Percentiles rank a stretch among this genome's conserved stretches.
phyloP scores from a whole-genome alignment of 1,139 yeast species.

The Protomyces arabidopsidicola region DNA sequence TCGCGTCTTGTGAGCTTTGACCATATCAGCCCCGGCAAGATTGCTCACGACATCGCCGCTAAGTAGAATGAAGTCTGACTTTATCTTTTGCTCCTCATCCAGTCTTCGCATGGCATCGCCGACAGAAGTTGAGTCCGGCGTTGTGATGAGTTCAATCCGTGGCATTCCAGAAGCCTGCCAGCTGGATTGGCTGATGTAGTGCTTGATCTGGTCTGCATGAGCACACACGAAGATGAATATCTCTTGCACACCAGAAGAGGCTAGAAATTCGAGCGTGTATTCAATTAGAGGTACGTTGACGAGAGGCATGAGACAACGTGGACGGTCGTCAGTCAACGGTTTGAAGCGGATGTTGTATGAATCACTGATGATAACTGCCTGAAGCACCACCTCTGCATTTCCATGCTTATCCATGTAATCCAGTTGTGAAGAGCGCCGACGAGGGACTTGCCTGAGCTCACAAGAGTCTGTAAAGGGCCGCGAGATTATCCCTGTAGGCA shows the following conservation, averaged over 20 bases:
- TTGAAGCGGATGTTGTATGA: constrained; percentile 85
- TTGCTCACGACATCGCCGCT: constrained; percentile 94
- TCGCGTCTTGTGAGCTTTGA: constrained; percentile 67
- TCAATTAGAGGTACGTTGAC: constrained; percentile 93
- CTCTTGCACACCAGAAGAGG: constrained; percentile 84
- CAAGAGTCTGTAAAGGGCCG: too few relatives aligned
- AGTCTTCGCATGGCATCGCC: constrained; percentile 97
- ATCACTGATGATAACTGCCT: constrained; percentile 91
- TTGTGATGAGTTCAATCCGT: constrained; percentile 65
- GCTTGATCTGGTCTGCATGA: constrained; percentile 82
- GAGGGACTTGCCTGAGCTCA: too few relatives aligned
- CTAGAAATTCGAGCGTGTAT: constrained; percentile 88
- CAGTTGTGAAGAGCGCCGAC: too few relatives aligned
- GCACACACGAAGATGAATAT: constrained; percentile 85
- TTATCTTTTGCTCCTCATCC: constrained; percentile 81
- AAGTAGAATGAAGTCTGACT: constrained; percentile 81
- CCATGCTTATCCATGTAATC: neutral
- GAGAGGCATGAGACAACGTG: constrained; percentile 83
- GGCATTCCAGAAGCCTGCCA: constrained; percentile 76
- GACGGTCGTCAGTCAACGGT: constrained; percentile 80
- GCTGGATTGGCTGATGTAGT: constrained; percentile 72
- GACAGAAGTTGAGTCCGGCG: constrained; percentile 85
- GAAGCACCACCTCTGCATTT: constrained; percentile 38
- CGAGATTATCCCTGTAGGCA: too few relatives aligned
- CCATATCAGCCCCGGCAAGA: constrained; percentile 67